Percentiles rank a stretch among this genome's conserved stretches.
phyloP scores from a whole-genome alignment of 1,284 basidiomycete genomes.

The Trametes pubescens region DNA sequence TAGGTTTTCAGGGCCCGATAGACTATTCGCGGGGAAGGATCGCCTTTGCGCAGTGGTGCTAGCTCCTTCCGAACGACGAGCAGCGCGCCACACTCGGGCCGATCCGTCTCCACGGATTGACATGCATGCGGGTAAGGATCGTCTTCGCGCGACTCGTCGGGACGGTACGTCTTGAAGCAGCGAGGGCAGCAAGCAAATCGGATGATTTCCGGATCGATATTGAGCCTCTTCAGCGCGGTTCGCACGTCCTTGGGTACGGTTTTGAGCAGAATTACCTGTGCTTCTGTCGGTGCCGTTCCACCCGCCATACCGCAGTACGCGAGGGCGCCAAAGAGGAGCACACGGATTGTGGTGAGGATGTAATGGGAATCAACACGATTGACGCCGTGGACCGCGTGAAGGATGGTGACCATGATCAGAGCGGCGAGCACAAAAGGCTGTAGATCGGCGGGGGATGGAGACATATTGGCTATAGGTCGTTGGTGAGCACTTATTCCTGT shows the following conservation, averaged over 20 bases:
- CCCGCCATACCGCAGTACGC: not conserved
- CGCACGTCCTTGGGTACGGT: conserved; percentile 13
- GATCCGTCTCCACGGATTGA: conserved; percentile 8
- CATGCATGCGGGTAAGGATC: conserved; percentile 16
- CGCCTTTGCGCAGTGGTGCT: not conserved
- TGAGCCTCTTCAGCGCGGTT: conserved; percentile 13
- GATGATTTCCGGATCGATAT: conserved; percentile 19
- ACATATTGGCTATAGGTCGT: no score
- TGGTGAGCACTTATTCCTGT: no score
- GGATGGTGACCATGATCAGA: conserved; percentile 2
- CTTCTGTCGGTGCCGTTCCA: not conserved
- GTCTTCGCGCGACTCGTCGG: not conserved
- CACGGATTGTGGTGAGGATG: conserved; percentile 4
- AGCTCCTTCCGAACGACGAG: not conserved
- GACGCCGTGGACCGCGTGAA: conserved; percentile 6
- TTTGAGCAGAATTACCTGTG: not conserved
- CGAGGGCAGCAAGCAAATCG: conserved; percentile 19
- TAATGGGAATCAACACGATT: not conserved
- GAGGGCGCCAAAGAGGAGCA: conserved; percentile 1
- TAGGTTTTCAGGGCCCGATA: not conserved
- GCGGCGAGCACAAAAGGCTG: conserved; percentile 12
- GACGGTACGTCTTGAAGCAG: conserved; percentile 16
- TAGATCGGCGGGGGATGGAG: not conserved
- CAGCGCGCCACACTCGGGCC: not conserved
- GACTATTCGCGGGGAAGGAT: not conserved